phyloP scores from a whole-genome alignment of 306 rosid species.

The Arachis stenosperma region DNA sequence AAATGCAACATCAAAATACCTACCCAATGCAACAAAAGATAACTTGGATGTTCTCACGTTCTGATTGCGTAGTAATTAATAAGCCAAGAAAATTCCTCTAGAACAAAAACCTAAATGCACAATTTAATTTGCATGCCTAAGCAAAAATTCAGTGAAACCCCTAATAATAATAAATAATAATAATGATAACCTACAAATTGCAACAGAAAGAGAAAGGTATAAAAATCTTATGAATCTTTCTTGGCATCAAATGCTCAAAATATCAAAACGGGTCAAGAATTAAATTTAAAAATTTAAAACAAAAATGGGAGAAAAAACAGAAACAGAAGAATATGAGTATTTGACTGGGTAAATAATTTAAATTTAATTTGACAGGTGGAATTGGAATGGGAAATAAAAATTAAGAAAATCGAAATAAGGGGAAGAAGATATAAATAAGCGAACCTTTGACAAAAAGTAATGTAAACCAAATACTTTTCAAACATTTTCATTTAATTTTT shows the following conservation, averaged over 20 bases:
- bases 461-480: conserved; percentile 16
- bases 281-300: conserved; percentile 28
- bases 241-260: conserved; percentile 44
- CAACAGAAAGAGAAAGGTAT: conserved; percentile 32
- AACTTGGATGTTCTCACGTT: conserved; percentile 43
- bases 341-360: conserved; percentile 58
- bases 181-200: conserved; percentile 35
- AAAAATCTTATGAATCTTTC: conserved; percentile 42
- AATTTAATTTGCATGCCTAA: conserved; percentile 48
- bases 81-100: conserved; percentile 37
- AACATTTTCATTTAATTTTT: background rate
- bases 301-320: conserved; percentile 1
- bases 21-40: conserved; percentile 51
- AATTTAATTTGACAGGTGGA: conserved; percentile 44
- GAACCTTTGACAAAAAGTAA: background rate
- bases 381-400: conserved; percentile 16
- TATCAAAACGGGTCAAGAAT: conserved; percentile 22
- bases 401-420: conserved; percentile 37
- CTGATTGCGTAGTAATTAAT: conserved; percentile 50
- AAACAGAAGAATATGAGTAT: conserved; percentile 30
- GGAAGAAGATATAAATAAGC: conserved; percentile 38
- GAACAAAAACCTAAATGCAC: conserved; percentile 42
- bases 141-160: conserved; percentile 40
- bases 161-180: background rate
- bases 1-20: conserved; percentile 38